Evolutionary conservation across 352 stramenopile genomes (phyloP), one percentile per base, ranked within the genome.

Genomic region (Pythium utonaiense): DNA sequence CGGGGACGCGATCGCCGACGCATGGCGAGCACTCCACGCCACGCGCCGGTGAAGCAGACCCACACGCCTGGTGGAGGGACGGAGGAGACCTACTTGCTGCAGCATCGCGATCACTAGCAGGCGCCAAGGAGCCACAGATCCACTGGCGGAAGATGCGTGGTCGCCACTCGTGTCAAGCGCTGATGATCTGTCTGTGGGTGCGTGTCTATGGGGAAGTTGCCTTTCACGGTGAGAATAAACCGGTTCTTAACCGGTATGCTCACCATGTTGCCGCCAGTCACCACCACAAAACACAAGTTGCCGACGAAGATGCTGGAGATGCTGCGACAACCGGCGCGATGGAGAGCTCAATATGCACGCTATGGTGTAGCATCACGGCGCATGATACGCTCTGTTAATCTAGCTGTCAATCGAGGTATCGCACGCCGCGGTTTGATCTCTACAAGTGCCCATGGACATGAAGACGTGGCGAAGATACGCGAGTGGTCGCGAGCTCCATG

Each of bases 171-270:
- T 24, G n/a, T 16, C 4, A 24, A 7, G 28, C 5, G 28, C 28
- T n/a, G n/a, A n/a, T n/a, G n/a, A n/a, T n/a, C n/a, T n/a, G 28
- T 33, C 19, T 16, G 24, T 36, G 3, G 3, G 24, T 36, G 47
- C 47, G 47, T 53, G 47, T 53, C 47, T 36, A n/a, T 53, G 41
- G n/a, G 22, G 8, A 24, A 49, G 41, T 42, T 42, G 34, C 34
- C 34, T 42, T 42, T 42, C 34, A 33, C 9, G 28, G 28, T 10
- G 28, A 33, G 5, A 9, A 33, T 38, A 53, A n/a, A n/a, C 27
- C 47, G 47, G 25, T 53, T 6, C 14, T 19, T 19, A 22, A 53
- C 27, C 47, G 47, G 47, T 53, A 53, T 53, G 10, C 36, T 36
- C 41, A 49, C n/a, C 41, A 16, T 42, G 34, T 42, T 42, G 10